Percentiles rank a stretch among this genome's conserved stretches.
Evolutionary conservation across 2,329 filamentous ascomycete genomes (phyloP).

Genomic region (Orbilia ellipsospora): DNA sequence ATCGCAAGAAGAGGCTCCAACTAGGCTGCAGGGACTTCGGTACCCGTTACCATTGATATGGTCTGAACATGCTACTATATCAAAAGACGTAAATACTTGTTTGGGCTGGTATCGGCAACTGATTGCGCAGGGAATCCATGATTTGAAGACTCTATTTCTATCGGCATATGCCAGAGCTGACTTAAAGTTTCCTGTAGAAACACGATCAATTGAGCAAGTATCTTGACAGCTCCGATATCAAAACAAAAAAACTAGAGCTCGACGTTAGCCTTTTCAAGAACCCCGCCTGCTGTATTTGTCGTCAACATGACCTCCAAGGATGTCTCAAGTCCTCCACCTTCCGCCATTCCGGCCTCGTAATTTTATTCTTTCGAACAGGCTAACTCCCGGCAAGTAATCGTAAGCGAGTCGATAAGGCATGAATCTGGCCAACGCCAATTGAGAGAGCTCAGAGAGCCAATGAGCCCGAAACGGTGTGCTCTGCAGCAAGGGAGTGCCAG

Average conservation of each 20-base stretch:
- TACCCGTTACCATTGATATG: no score
- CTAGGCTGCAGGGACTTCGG: no score
- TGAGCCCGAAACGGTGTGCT: conserved; percentile 3
- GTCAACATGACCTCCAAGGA: conserved; percentile 2
- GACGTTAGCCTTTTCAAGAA: conserved; percentile 8
- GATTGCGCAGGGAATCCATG: conserved; percentile 5
- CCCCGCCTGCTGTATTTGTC: conserved; percentile 31
- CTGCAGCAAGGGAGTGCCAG: conserved; percentile 2
- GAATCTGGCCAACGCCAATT: conserved; percentile 29
- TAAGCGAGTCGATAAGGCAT: conserved; percentile 54
- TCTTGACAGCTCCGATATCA: neutral
- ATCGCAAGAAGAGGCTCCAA: no score
- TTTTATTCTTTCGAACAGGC: conserved; percentile 19
- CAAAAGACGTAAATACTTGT: no score
- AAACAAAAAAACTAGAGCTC: conserved; percentile 3
- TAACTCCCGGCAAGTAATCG: conserved; percentile 46
- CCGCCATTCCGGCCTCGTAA: conserved; percentile 16
- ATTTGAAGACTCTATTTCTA: conserved; percentile 19
- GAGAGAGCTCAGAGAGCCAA: conserved; percentile 24
- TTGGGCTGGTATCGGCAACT: no score
- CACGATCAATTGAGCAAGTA: neutral
- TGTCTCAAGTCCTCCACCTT: conserved; percentile 13
- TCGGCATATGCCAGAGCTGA: neutral
- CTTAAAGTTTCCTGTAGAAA: conserved; percentile 1
- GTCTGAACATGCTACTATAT: no score